These are phyloP conservation scores for Pseudomonodictys pantanalensis DNA, from an alignment of 495 filamentous ascomycete species.

Conservation along the genomic window DNA sequence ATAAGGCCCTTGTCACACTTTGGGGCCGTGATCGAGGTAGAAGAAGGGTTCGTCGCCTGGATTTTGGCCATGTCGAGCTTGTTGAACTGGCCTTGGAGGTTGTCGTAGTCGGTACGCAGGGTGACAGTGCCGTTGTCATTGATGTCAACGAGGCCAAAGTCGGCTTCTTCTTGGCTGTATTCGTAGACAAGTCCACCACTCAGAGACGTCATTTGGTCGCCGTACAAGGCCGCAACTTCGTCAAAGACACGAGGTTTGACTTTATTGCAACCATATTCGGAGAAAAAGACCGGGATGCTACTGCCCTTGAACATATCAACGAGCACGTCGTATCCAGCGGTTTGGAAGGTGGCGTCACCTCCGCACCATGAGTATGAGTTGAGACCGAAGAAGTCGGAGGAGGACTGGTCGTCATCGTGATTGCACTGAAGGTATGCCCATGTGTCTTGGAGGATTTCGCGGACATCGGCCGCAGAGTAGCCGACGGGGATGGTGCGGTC, in stretches of 20 bases:
- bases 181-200: constrained; percentile 90
- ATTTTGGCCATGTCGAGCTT: constrained; percentile 68
- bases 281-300: constrained; percentile 89
- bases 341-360: constrained; percentile 60
- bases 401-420: constrained; percentile 59
- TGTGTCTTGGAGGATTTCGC: constrained; percentile 70
- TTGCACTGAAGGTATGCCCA: constrained; percentile 84
- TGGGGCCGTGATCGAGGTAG: constrained; percentile 52
- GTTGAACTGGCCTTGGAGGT: constrained; percentile 68
- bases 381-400: constrained; percentile 83
- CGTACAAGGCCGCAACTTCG: constrained; percentile 79
- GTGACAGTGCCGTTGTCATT: constrained; percentile 62
- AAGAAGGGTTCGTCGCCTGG: constrained; percentile 54
- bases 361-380: constrained; percentile 98
- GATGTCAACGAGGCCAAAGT: constrained; percentile 75
- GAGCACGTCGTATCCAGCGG: constrained; percentile 68
- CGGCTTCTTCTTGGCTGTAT: constrained; percentile 67
- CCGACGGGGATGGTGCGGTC: constrained; percentile 74
- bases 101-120: constrained; percentile 69
- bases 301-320: constrained; percentile 66
- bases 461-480: constrained; percentile 93
- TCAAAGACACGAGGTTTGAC: constrained; percentile 70
- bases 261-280: constrained; percentile 92
- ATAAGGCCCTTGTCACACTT: constrained; percentile 64
- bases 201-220: constrained; percentile 75